Percentiles rank a stretch among this genome's conserved stretches.
These are phyloP conservation scores for Inosperma sp. DNA, from an alignment of 768 basidiomycete genomes.

Conservation along the genomic window DNA sequence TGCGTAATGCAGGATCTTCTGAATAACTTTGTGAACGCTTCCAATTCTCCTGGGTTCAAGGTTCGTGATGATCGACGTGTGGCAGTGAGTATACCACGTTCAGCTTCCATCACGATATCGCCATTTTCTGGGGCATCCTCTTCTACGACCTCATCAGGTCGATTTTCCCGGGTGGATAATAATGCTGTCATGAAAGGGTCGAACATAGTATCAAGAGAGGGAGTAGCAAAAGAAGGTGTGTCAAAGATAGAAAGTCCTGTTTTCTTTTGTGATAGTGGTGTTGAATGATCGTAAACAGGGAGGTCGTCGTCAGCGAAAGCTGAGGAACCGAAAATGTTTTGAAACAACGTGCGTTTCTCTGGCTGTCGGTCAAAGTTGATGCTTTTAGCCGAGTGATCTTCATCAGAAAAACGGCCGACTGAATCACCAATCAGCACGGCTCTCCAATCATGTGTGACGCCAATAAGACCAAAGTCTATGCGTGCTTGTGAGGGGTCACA, in stretches of 20 bases:
- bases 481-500: conserved; percentile 30
- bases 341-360: conserved; percentile 62
- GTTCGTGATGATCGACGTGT: conserved; percentile 22
- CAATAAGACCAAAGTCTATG: conserved; percentile 54
- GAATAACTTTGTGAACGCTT: conserved; percentile 61
- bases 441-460: conserved; percentile 62
- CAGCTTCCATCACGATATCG: conserved; percentile 43
- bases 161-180: conserved; percentile 22
- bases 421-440: conserved; percentile 66
- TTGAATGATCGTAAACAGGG: not conserved
- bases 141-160: conserved; percentile 16
- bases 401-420: conserved; percentile 41
- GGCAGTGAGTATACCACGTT: conserved; percentile 18
- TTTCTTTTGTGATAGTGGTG: conserved; percentile 9
- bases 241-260: conserved; percentile 50
- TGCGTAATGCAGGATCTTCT: conserved; percentile 38
- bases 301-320: conserved; percentile 49
- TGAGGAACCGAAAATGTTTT: conserved; percentile 85
- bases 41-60: conserved; percentile 54
- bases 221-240: conserved; percentile 72
- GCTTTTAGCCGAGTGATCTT: conserved; percentile 13
- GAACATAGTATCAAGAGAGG: conserved; percentile 69
- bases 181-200: conserved; percentile 45
- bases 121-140: conserved; percentile 31
- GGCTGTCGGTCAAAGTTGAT: conserved; percentile 18